Evolutionary conservation across 176 grass and related monocot genomes (phyloP), one percentile per base, ranked within the genome.

Genomic region (Zea mays): DNA sequence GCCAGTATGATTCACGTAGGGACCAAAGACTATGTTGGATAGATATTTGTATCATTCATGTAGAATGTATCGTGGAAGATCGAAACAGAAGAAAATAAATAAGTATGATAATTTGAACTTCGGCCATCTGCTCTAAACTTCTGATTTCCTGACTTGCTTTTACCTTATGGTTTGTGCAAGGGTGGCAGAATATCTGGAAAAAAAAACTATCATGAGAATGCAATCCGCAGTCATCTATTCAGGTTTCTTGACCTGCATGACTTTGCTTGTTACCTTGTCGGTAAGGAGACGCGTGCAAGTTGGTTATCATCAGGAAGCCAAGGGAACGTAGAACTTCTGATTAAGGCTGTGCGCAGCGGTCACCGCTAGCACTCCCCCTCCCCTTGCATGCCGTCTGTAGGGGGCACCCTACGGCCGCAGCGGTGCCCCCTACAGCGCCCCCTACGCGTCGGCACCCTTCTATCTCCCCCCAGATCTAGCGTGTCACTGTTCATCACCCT

Each of bases 31-130:
- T 83, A 69, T 80, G 49, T 88, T 76, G 37, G 81, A 48, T 81
- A 85, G 82, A 27, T 48, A 76, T 64, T 50, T 80, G 21, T 66
- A 52, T 6, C 15, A 71, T 47, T 84, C 9, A 42, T 88, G 72
- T 81, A 77, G 68, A 83, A 81, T 88, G 52, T 78, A 46, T 73
- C 68, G 2, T 67, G 71, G 47, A 70, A 52, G 8, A 48, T 51
- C 72, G 15, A 37, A 58, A 76, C 77, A 71, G 17, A 5, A 19
- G 27, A 27, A 50, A 85, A 88, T 85, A 76, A 88, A 57, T 39
- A 62, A 56, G 86, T 37, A 78, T 17, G 16, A 16, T 40, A 88
- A 69, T 5, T 39, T 27, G 55, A 64, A 44, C 60, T 2, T 55
- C 1, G 12, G 38, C 51, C 5, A 42, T 65, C 34, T 63, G 10